phyloP scores from a whole-genome alignment of 1,284 basidiomycete species.

The Polyporus tsugae region DNA sequence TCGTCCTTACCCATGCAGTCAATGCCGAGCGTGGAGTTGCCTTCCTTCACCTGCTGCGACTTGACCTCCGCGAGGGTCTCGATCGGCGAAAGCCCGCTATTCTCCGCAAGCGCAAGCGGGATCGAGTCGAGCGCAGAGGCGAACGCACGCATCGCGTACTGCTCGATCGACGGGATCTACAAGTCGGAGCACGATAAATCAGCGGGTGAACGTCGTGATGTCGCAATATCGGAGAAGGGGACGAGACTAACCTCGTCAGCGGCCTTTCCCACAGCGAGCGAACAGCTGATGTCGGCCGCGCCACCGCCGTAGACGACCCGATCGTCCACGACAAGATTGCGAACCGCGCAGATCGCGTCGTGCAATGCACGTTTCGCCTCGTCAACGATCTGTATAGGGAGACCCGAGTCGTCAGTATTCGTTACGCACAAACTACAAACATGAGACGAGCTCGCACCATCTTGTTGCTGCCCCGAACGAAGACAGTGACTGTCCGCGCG shows the following conservation, averaged over 20 bases:
- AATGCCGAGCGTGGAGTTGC: constrained; percentile 88
- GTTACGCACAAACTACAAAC: not conserved
- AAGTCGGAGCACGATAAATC: not conserved
- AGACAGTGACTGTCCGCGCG: constrained; percentile 95
- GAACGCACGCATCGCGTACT: constrained; percentile 99
- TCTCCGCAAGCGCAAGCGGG: constrained; percentile 96
- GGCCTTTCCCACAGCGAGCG: constrained; percentile 91
- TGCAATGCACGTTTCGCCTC: constrained; percentile 98
- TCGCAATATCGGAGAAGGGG: not conserved
- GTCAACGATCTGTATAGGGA: constrained; percentile 84
- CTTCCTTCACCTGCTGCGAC: constrained; percentile 91
- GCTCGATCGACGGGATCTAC: constrained; percentile 95
- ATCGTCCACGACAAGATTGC: constrained; percentile 95
- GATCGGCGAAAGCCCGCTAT: constrained; percentile 96
- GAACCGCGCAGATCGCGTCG: constrained; percentile 97
- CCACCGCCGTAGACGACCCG: constrained; percentile 98
- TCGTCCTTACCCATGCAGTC: constrained; percentile 91
- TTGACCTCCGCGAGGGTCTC: constrained; percentile 96
- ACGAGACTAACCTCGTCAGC: constrained; percentile 84
- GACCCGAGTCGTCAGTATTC: not conserved
- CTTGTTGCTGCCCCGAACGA: constrained; percentile 98
- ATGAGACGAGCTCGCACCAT: constrained; percentile 85
- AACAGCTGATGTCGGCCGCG: constrained; percentile 96
- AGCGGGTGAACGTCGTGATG: not conserved
- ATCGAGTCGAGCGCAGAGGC: constrained; percentile 93